Evolutionary conservation across 108 stramenopile genomes (phyloP).

Genomic region (Nannochloropsis oceanica): DNA sequence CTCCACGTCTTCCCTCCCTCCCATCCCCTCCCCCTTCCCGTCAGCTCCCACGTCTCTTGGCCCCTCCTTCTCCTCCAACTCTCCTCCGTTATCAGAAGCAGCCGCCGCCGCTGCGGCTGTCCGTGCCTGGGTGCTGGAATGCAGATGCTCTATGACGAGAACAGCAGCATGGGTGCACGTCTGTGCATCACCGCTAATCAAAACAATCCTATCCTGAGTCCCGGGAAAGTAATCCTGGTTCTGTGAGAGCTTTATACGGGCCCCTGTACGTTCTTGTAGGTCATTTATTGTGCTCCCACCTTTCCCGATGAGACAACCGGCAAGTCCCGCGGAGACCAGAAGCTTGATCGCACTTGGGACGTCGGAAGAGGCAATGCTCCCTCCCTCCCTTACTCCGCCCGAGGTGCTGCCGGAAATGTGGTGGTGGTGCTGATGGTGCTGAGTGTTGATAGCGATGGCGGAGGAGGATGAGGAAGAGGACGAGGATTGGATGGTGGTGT

Average conservation of each 20-base stretch:
- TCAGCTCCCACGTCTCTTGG: neutral
- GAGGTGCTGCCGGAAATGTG: neutral
- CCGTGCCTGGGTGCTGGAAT: neutral
- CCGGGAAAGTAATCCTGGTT: constrained; percentile 35
- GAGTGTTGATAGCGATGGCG: neutral
- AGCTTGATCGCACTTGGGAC: constrained; percentile 14
- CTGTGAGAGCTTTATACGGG: constrained; percentile 33
- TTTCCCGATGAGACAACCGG: constrained; percentile 33
- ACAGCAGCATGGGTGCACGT: neutral
- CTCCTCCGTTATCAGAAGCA: neutral
- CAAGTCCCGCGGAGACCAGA: constrained; percentile 20
- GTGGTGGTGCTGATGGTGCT: neutral
- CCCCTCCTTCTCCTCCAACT: neutral
- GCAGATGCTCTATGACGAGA: neutral
- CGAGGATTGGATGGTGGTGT: too few relatives aligned
- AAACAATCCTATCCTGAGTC: constrained; percentile 26
- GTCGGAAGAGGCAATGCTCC: neutral
- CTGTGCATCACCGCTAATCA: constrained; percentile 21
- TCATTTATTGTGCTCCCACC: constrained; percentile 23
- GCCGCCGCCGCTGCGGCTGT: neutral
- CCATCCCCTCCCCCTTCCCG: neutral
- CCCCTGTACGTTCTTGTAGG: constrained; percentile 20
- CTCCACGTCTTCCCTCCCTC: neutral
- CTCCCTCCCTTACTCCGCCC: neutral
- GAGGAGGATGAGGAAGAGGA: neutral